A percentile compares a stretch with the other conserved stretches of the same genome.
These are phyloP conservation scores for Gossypium aridum DNA, from an alignment of 441 rosid species.

Conservation along the genomic window DNA sequence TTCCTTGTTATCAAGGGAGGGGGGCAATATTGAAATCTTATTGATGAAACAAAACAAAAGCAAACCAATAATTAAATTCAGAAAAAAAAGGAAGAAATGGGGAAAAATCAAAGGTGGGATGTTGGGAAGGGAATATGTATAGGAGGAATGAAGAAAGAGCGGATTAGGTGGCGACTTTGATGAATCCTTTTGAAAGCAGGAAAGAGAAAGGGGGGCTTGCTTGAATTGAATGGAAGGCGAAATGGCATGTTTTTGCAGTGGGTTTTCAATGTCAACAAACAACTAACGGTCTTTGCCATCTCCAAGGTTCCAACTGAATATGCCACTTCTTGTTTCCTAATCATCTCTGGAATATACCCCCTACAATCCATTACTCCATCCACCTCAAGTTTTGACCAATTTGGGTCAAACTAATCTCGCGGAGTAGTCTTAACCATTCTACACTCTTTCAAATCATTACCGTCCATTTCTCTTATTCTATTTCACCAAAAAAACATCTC, in stretches of 20 bases:
- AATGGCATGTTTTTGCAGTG: neutral
- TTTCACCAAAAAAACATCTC: too few species aligned
- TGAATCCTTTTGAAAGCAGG: constrained; percentile 1
- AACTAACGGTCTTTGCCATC: constrained; percentile 29
- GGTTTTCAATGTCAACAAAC: neutral
- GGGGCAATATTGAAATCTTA: neutral
- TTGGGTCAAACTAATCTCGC: too few species aligned
- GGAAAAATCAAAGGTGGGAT: neutral
- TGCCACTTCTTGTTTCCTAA: neutral
- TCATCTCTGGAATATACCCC: constrained; percentile 21
- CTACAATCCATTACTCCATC: too few species aligned
- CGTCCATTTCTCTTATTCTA: too few species aligned
- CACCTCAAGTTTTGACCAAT: too few species aligned
- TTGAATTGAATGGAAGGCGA: neutral
- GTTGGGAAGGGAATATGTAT: neutral
- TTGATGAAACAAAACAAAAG: neutral
- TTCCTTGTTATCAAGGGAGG: neutral
- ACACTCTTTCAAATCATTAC: too few species aligned
- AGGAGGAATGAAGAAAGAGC: constrained; percentile 2
- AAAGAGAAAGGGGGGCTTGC: constrained; percentile 4
- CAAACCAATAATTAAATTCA: neutral
- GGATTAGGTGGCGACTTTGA: constrained; percentile 10
- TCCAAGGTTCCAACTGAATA: constrained; percentile 6
- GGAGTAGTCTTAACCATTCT: too few species aligned
- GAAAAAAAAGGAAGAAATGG: neutral